Conservation (phyloP, 2,329 filamentous ascomycete genomes). For the Lasiodiplodia citricola region DNA sequence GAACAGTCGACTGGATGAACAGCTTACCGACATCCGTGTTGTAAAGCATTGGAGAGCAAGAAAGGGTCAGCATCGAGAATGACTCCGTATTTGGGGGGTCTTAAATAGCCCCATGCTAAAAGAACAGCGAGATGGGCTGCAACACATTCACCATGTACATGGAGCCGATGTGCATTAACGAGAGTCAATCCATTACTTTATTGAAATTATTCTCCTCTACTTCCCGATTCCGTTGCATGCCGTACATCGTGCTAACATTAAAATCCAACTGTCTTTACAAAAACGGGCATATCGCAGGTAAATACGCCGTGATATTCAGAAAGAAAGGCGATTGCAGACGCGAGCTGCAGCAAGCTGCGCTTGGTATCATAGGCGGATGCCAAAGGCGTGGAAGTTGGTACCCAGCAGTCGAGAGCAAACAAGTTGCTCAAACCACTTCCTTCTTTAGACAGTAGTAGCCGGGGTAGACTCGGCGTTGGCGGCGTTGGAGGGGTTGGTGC, state of each 20-base stretch:
- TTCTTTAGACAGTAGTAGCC: not conserved
- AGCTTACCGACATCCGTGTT: too few relatives aligned
- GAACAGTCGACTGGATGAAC: too few relatives aligned
- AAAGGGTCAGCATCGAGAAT: too few relatives aligned
- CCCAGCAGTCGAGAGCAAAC: not conserved
- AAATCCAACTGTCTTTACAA: not conserved
- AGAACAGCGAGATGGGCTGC: too few relatives aligned
- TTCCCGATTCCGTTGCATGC: too few relatives aligned
- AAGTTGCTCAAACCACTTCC: not conserved
- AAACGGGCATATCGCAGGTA: too few relatives aligned
- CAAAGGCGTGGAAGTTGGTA: not conserved
- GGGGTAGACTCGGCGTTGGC: not conserved
- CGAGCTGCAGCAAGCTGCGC: conserved; percentile 20
- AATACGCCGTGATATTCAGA: not conserved
- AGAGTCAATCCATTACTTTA: not conserved
- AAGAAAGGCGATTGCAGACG: not conserved
- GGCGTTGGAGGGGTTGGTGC: not conserved
- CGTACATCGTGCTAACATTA: not conserved
- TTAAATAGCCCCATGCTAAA: too few relatives aligned
- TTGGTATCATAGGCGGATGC: conserved; percentile 15
- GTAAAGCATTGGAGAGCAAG: too few relatives aligned
- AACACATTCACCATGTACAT: too few relatives aligned
- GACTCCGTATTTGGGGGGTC: too few relatives aligned
- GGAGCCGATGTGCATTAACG: not conserved
- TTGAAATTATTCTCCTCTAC: not conserved